phyloP scores from a whole-genome alignment of 169 alveolate species.

The Neospora caninum region DNA sequence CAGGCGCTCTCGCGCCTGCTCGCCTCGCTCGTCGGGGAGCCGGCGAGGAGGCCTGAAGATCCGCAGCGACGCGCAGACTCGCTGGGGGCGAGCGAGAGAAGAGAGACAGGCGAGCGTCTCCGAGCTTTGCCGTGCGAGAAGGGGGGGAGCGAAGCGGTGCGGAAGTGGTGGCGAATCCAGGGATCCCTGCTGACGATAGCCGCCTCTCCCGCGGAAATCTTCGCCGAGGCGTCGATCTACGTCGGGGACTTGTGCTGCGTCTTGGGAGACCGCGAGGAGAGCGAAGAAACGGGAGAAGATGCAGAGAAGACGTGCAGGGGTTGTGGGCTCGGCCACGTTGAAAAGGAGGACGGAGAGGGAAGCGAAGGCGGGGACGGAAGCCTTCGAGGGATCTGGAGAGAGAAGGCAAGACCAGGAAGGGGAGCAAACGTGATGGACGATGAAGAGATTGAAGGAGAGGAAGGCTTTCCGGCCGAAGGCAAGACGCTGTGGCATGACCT shows the following conservation, averaged over 20 bases:
- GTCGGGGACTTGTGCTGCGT: constrained; percentile 2
- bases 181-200: not conserved
- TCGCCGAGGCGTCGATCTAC: not conserved
- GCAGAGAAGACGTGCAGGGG: not conserved
- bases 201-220: not conserved
- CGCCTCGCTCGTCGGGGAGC: not conserved
- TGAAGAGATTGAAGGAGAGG: not conserved
- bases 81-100: too few species aligned
- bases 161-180: constrained; percentile 6
- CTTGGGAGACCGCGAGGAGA: not conserved
- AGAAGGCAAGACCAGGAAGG: not conserved
- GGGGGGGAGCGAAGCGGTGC: not conserved
- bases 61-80: too few species aligned
- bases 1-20: not conserved
- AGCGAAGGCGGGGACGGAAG: not conserved
- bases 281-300: not conserved
- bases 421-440: not conserved
- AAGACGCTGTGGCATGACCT: constrained; percentile 7
- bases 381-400: not conserved
- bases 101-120: not conserved
- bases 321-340: not conserved
- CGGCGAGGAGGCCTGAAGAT: too few species aligned
- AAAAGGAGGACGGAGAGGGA: not conserved
- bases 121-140: too few species aligned
- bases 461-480: not conserved